Percentiles rank a stretch among this genome's conserved stretches.
phyloP scores from a whole-genome alignment of 2,329 filamentous ascomycete species.

The Penicillium thymicola region DNA sequence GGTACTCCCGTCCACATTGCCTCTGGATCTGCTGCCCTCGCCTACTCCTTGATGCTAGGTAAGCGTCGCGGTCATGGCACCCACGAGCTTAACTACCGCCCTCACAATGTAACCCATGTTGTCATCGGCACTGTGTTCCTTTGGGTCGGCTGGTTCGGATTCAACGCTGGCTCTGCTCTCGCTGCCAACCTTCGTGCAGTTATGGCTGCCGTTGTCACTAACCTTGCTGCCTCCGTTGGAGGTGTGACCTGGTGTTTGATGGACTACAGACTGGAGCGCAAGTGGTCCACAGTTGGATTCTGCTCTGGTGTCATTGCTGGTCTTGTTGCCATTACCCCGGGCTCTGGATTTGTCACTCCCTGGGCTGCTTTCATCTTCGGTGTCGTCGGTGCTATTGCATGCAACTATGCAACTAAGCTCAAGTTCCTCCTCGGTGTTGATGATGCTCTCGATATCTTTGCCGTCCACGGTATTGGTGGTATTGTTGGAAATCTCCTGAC shows the following conservation, averaged over 20 bases:
- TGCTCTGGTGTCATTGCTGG: conserved; percentile 87
- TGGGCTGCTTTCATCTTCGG: conserved; percentile 83
- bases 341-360: conserved; percentile 77
- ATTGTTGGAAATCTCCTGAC: conserved; percentile 76
- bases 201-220: conserved; percentile 83
- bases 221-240: conserved; percentile 77
- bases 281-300: conserved; percentile 92
- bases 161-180: conserved; percentile 83
- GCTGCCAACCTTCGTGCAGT: conserved; percentile 78
- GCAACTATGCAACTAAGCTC: conserved; percentile 88
- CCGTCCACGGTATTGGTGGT: conserved; percentile 75
- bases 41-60: conserved; percentile 88
- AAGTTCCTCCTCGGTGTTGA: conserved; percentile 80
- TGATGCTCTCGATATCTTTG: conserved; percentile 85
- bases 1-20: conserved; percentile 88
- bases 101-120: conserved; percentile 89
- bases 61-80: conserved; percentile 81
- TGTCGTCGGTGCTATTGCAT: conserved; percentile 68
- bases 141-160: conserved; percentile 94
- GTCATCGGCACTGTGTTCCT: conserved; percentile 90
- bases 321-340: conserved; percentile 83
- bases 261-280: conserved; percentile 82
- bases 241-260: conserved; percentile 87
- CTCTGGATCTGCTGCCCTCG: conserved; percentile 77
- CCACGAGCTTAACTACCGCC: conserved; percentile 84